phyloP scores from a whole-genome alignment of 2,329 filamentous ascomycete species.

The Fusarium chuoi region DNA sequence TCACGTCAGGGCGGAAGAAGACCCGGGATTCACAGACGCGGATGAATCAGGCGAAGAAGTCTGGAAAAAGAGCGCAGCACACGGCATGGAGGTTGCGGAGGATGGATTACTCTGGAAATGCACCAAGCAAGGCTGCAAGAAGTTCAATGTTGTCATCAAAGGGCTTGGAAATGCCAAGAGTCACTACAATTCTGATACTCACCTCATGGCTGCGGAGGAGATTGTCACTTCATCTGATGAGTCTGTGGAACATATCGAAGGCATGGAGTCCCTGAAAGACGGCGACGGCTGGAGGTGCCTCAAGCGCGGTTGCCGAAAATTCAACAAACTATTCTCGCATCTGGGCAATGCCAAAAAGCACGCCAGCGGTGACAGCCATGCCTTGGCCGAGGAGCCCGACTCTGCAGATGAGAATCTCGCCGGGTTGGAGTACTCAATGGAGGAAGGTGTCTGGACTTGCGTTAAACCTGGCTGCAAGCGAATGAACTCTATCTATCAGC shows the following conservation, averaged over 20 bases:
- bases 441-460: not conserved
- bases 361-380: not conserved
- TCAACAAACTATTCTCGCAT: not conserved
- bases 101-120: constrained; percentile 12
- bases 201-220: constrained; percentile 1
- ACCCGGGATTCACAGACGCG: not conserved
- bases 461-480: not conserved
- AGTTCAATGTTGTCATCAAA: not conserved
- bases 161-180: not conserved
- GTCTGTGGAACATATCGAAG: not conserved
- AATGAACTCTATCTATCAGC: not conserved
- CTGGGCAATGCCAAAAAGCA: not conserved
- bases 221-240: constrained; percentile 5
- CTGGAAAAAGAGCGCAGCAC: constrained; percentile 8
- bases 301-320: not conserved
- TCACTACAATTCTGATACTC: constrained; percentile 6
- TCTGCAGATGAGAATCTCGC: not conserved
- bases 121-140: constrained; percentile 17
- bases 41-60: not conserved
- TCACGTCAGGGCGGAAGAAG: not conserved
- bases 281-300: not conserved
- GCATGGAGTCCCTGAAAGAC: not conserved
- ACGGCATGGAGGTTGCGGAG: constrained; percentile 15
- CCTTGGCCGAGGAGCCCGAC: not conserved
- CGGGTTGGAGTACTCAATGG: not conserved